Percentiles rank a stretch among this genome's conserved stretches.
phyloP scores from a whole-genome alignment of 1,284 basidiomycete species.

The Heterobasidion parviporum region DNA sequence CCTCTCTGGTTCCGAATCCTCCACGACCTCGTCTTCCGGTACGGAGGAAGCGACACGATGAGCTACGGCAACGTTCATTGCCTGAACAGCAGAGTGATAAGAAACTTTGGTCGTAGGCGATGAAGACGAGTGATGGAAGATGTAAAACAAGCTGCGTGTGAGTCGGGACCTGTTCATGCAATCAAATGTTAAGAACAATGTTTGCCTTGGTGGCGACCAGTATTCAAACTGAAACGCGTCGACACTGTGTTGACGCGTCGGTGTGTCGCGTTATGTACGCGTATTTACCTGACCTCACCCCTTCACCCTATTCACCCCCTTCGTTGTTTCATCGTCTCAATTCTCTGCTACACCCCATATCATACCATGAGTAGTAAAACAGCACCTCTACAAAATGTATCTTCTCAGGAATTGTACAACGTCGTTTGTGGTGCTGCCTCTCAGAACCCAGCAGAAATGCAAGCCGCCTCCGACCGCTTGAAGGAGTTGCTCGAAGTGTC shows the following conservation, averaged over 20 bases:
- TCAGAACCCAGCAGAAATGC: constrained; percentile 53
- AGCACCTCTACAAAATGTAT: constrained; percentile 26
- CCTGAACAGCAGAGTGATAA: not conserved
- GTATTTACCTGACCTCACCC: constrained; percentile 6
- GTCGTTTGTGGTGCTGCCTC: constrained; percentile 61
- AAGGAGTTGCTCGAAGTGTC: constrained; percentile 58
- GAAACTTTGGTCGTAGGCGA: not conserved
- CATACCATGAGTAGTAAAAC: constrained; percentile 10
- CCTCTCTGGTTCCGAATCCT: constrained; percentile 65
- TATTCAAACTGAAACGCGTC: not conserved
- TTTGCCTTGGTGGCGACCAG: too few relatives aligned
- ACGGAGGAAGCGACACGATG: not conserved
- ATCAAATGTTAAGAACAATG: too few relatives aligned
- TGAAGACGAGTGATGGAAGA: not conserved
- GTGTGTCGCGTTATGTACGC: constrained; percentile 13
- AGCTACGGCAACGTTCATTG: not conserved
- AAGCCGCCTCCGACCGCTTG: constrained; percentile 51
- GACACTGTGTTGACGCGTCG: not conserved
- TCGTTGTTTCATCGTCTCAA: not conserved
- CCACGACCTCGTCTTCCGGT: constrained; percentile 31
- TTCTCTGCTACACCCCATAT: constrained; percentile 4
- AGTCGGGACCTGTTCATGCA: too few relatives aligned
- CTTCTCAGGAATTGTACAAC: constrained; percentile 55
- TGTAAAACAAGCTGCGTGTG: not conserved
- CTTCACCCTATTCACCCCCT: not conserved